Conservation (phyloP, 202 grass and related monocot genomes). For the Cymbopogon flexuosus region DNA sequence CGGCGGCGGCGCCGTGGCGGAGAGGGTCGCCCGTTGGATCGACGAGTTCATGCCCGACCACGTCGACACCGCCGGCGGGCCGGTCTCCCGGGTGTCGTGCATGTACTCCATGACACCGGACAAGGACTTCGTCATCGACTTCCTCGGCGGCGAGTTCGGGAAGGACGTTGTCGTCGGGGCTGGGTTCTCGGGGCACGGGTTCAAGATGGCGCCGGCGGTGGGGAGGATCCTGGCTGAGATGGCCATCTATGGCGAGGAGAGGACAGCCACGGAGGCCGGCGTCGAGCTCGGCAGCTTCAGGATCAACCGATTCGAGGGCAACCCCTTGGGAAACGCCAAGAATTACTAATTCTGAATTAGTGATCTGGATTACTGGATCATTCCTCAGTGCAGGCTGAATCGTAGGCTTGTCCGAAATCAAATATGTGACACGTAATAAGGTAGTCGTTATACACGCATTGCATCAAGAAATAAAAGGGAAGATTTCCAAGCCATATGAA, state of each 20-base stretch:
- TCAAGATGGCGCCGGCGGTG: constrained; percentile 62
- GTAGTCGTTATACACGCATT: too few relatives aligned
- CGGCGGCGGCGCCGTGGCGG: background rate
- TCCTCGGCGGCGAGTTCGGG: constrained; percentile 48
- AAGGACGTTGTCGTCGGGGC: constrained; percentile 46
- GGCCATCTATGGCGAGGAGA: constrained; percentile 40
- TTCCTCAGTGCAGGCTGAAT: too few relatives aligned
- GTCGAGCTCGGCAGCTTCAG: constrained; percentile 45
- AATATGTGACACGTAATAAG: too few relatives aligned
- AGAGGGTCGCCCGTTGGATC: constrained; percentile 41
- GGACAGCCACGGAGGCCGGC: constrained; percentile 11
- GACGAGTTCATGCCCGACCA: constrained; percentile 29
- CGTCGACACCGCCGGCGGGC: constrained; percentile 28
- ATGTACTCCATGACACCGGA: constrained; percentile 73
- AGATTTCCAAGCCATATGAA: too few relatives aligned
- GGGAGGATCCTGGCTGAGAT: constrained; percentile 57
- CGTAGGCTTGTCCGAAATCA: too few relatives aligned
- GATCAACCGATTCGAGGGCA: constrained; percentile 38
- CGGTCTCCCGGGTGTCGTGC: constrained; percentile 43
- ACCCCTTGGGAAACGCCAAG: constrained; percentile 34
- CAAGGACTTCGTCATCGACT: constrained; percentile 55
- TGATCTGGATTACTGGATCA: too few relatives aligned
- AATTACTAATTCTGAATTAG: background rate
- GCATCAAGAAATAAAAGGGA: too few relatives aligned
- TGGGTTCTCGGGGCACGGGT: constrained; percentile 60